Percentiles rank a stretch among this genome's conserved stretches.
These are phyloP conservation scores for Tulasnella sp. DNA, from an alignment of 768 basidiomycete genomes.

Conservation along the genomic window DNA sequence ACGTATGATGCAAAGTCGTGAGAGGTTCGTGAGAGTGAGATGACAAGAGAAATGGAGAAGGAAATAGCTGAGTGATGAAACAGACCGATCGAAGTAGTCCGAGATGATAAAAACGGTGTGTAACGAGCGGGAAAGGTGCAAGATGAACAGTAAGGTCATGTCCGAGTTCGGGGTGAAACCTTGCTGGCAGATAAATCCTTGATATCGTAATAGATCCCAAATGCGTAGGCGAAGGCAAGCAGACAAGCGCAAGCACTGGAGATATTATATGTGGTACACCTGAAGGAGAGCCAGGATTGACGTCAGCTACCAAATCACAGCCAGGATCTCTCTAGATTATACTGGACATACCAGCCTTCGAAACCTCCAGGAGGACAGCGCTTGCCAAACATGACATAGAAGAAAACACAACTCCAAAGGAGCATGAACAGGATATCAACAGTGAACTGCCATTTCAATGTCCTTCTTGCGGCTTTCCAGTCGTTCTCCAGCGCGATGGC, in stretches of 20 bases:
- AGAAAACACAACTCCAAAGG: constrained; percentile 48
- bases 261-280: constrained; percentile 64
- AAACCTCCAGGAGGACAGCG: constrained; percentile 52
- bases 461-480: constrained; percentile 46
- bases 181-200: constrained; percentile 54
- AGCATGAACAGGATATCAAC: constrained; percentile 39
- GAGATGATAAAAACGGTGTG: too few relatives aligned
- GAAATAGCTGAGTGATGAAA: too few relatives aligned
- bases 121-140: background rate
- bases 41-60: too few relatives aligned
- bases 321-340: background rate
- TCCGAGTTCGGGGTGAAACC: constrained; percentile 49
- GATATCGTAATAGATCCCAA: constrained; percentile 52
- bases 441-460: constrained; percentile 41
- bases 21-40: too few relatives aligned
- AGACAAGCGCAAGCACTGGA: constrained; percentile 53
- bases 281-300: constrained; percentile 22
- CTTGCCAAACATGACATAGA: constrained; percentile 49
- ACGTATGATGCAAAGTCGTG: too few relatives aligned
- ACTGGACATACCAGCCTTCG: constrained; percentile 47
- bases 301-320: background rate
- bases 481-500: constrained; percentile 53
- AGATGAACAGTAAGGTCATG: constrained; percentile 23
- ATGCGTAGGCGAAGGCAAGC: constrained; percentile 41
- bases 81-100: too few relatives aligned